Base-by-base conservation (phyloP, 1,284 basidiomycete species). In the Cryptococcus jaspeensis region DNA sequence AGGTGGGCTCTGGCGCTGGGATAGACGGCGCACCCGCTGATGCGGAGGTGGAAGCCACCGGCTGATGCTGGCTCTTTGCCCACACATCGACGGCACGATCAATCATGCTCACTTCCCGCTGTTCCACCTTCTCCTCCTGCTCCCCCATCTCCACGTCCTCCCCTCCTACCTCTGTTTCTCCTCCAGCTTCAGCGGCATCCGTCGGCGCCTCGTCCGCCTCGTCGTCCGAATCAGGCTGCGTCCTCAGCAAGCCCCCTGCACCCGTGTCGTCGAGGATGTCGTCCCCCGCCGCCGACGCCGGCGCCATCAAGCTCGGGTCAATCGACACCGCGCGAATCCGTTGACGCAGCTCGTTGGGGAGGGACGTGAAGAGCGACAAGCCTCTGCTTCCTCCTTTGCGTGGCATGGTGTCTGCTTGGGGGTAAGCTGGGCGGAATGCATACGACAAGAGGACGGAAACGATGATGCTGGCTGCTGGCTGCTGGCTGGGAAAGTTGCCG, bases 311-410 rank as follows among this genome's bases (percentile, higher is more conserved):
- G 28, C 28, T 32, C 28, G 28, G 28, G 28, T 28, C 45, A 25
- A 20, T 47, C 6, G 32, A 47, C 22, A n/a, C 45, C 0, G 70
- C 62, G 5, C 71, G 66, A 28, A 77, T 61, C 3, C 65, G 52
- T 9, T 56, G 53, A 38, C 64, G 68, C 20, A 75, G 63, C 4
- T 71, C 69, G 28, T 52, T 50, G 0, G 75, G 73, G 1, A 77
- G 66, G 3, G 70, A 66, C 7, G 67, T 57, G 53, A 77, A 74
- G 38, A 77, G 50, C 11, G 73, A 74, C 11, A 60, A 55, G 13
- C 59, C 57, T 2, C 51, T 50, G 1, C 57, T 48, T 12, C 25
- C 47, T 50, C 53, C 38, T 28, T 35, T 37, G 28, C 51, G 38
- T 5, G 55, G 55, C 57, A 57, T 59, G 9, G 20, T 28, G 32